Conservation (phyloP, 495 filamentous ascomycete genomes). For the Halenospora varia region DNA sequence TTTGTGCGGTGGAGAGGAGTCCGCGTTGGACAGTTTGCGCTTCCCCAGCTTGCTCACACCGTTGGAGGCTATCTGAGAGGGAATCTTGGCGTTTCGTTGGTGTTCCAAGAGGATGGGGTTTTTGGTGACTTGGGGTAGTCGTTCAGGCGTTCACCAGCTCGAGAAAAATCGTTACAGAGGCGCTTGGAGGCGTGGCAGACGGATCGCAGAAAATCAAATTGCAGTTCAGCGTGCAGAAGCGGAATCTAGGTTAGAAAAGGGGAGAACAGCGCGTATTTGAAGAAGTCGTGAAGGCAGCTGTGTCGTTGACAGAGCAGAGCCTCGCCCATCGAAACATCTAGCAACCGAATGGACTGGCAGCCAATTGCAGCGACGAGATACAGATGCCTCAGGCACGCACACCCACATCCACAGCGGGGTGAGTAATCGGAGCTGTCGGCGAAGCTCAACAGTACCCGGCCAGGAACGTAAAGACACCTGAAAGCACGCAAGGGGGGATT, state of each 20-base stretch:
- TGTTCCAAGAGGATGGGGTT: conserved; percentile 11
- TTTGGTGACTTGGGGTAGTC: too few species aligned
- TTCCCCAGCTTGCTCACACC: conserved; percentile 64
- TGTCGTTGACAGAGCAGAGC: not conserved
- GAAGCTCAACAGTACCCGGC: conserved; percentile 12
- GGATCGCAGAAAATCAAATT: not conserved
- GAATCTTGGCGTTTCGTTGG: conserved; percentile 26
- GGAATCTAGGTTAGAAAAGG: not conserved
- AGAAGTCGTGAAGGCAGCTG: not conserved
- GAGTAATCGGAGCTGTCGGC: too few species aligned
- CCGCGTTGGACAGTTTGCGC: conserved; percentile 78
- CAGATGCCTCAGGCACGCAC: too few species aligned
- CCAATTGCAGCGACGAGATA: not conserved
- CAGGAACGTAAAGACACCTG: not conserved
- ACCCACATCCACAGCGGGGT: not conserved
- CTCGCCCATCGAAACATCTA: not conserved
- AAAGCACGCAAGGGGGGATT: not conserved
- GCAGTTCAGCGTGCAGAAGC: not conserved
- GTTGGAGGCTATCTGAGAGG: conserved; percentile 13
- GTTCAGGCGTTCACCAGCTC: too few species aligned
- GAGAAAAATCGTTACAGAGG: too few species aligned
- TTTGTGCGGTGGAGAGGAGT: conserved; percentile 70
- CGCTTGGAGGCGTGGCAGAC: not conserved
- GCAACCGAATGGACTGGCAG: not conserved
- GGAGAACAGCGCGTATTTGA: not conserved